Evolutionary conservation across 1,284 basidiomycete species (phyloP).

Genomic region (Malassezia sp.): DNA sequence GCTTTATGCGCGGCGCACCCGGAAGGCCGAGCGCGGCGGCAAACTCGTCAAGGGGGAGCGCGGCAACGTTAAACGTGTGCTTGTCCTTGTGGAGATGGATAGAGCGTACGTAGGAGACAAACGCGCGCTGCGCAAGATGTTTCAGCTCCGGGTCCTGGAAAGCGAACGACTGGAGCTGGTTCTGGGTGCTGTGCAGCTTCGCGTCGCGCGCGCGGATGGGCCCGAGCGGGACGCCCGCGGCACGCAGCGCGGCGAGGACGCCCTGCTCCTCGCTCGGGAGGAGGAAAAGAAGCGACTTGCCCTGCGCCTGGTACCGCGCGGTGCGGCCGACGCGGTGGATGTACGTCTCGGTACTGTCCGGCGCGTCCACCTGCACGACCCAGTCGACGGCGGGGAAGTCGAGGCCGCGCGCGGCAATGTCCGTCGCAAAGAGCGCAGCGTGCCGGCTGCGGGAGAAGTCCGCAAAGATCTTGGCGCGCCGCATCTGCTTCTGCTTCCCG

Average conservation of each 20-base stretch:
- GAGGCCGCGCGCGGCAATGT: conserved; percentile 88
- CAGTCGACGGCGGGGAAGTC: conserved; percentile 96
- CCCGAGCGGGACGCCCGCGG: conserved; percentile 58
- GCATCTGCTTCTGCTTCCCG: conserved; percentile 91
- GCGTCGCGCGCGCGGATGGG: conserved; percentile 82
- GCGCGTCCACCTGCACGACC: conserved; percentile 94
- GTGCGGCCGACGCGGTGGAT: conserved; percentile 94
- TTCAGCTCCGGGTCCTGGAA: conserved; percentile 97
- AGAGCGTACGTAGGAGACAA: conserved; percentile 89
- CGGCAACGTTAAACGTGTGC: conserved; percentile 71
- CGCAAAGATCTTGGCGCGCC: conserved; percentile 54
- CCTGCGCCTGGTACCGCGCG: conserved; percentile 80
- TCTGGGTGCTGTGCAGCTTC: conserved; percentile 73
- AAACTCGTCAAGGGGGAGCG: conserved; percentile 70
- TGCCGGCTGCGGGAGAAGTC: conserved; percentile 37
- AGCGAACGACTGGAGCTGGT: conserved; percentile 79
- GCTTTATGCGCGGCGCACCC: conserved; percentile 90
- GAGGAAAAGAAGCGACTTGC: conserved; percentile 72
- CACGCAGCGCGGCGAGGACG: conserved; percentile 61
- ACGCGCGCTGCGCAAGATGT: conserved; percentile 90
- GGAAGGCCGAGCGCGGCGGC: conserved; percentile 84
- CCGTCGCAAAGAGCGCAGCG: conserved; percentile 54
- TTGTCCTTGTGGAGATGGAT: conserved; percentile 91
- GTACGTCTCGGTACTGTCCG: conserved; percentile 95
- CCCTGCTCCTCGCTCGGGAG: conserved; percentile 85